phyloP scores from a whole-genome alignment of 2,329 filamentous ascomycete genomes.

The Xylariaceae sp. region DNA sequence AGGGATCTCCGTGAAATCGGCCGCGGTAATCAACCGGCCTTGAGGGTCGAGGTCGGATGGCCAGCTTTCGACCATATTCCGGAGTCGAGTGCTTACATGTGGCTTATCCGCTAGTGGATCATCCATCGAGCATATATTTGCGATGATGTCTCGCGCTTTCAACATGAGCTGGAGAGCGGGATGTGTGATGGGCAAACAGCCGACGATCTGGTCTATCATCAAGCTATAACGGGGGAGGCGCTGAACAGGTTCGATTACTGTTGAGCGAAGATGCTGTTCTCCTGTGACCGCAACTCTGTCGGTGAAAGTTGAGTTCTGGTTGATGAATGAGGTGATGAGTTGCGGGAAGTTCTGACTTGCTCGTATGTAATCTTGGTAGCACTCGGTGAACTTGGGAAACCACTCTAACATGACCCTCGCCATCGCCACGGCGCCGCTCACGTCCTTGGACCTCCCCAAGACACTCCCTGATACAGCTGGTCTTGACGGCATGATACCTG shows the following conservation, averaged over 20 bases:
- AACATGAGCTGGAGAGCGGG: conserved; percentile 77
- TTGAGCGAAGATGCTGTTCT: conserved; percentile 83
- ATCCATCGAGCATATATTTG: conserved; percentile 93
- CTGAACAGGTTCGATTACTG: conserved; percentile 94
- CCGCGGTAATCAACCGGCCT: conserved; percentile 73
- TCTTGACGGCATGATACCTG: conserved; percentile 43
- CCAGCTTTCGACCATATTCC: conserved; percentile 73
- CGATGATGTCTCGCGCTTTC: conserved; percentile 86
- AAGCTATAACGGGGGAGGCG: conserved; percentile 89
- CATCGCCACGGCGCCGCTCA: conserved; percentile 71
- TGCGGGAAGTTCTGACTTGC: conserved; percentile 83
- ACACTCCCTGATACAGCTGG: conserved; percentile 38
- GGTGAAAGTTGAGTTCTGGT: conserved; percentile 76
- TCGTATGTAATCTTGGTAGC: conserved; percentile 89
- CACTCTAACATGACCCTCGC: conserved; percentile 79
- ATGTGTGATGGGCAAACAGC: conserved; percentile 77
- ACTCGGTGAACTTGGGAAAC: conserved; percentile 87
- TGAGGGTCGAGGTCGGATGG: conserved; percentile 63
- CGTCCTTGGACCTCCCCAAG: conserved; percentile 54
- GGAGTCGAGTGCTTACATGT: conserved; percentile 66
- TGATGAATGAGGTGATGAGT: conserved; percentile 71
- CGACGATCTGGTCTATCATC: conserved; percentile 91
- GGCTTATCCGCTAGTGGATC: conserved; percentile 63
- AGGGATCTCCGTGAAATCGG: conserved; percentile 71
- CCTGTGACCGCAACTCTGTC: conserved; percentile 75